Percentiles rank a stretch among this genome's conserved stretches.
Conservation (phyloP, 805 yeast species). For the Groenewaldozyma salmanticensis region DNA sequence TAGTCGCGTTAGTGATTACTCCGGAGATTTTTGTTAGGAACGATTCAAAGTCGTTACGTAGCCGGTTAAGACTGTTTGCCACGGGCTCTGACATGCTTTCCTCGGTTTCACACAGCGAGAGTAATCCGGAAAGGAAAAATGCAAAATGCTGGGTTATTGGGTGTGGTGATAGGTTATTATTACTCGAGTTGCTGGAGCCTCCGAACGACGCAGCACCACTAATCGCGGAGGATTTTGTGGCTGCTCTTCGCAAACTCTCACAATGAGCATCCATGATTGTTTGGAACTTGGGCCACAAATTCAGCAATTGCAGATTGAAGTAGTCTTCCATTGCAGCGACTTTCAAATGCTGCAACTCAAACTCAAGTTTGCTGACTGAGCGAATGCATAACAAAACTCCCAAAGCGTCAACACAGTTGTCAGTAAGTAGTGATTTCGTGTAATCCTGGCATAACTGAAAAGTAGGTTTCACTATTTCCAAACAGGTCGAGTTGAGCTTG, state of each 20-base stretch:
- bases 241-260: slow-evolving; percentile 51
- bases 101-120: slow-evolving; percentile 39
- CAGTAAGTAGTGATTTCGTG: slow-evolving; percentile 32
- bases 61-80: slow-evolving; percentile 52
- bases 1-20: slow-evolving; percentile 22
- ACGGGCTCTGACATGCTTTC: slow-evolving; percentile 55
- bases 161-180: slow-evolving; percentile 37
- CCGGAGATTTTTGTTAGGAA: slow-evolving; percentile 61
- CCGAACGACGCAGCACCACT: slow-evolving; percentile 8
- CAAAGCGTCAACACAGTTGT: slow-evolving; percentile 49
- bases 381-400: slow-evolving; percentile 73
- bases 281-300: slow-evolving; percentile 84
- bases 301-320: slow-evolving; percentile 51
- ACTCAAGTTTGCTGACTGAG: slow-evolving; percentile 53
- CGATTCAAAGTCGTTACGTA: slow-evolving; percentile 73
- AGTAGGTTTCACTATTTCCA: slow-evolving; percentile 42
- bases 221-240: slow-evolving; percentile 27
- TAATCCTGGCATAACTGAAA: slow-evolving; percentile 41
- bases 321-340: slow-evolving; percentile 67
- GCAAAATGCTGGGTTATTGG: slow-evolving; percentile 74
- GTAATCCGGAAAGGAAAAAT: slow-evolving; percentile 56
- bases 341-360: slow-evolving; percentile 56
- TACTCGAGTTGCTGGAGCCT: slow-evolving; percentile 25
- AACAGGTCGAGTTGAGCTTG: slow-evolving; percentile 25
- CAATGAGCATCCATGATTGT: slow-evolving; percentile 68